phyloP scores from a whole-genome alignment of 2,329 filamentous ascomycete genomes.

The Aspergillus novoparasiticus region DNA sequence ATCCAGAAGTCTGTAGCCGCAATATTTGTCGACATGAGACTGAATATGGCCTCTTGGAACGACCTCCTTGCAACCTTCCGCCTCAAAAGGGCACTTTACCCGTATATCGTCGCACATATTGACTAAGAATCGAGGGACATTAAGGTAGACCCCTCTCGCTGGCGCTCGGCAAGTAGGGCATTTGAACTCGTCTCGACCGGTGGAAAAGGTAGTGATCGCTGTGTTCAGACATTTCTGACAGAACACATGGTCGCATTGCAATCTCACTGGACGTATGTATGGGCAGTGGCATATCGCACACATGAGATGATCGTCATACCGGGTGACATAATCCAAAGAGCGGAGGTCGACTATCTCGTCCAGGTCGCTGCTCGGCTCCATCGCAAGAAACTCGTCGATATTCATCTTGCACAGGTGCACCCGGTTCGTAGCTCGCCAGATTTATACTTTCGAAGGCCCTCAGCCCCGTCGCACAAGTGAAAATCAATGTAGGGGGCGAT shows the following conservation, averaged over 20 bases:
- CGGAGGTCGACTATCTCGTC: slow-evolving; percentile 55
- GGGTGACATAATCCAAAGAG: slow-evolving; percentile 59
- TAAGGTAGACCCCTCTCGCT: slow-evolving; percentile 38
- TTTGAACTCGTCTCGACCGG: slow-evolving; percentile 40
- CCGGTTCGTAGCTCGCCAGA: not conserved
- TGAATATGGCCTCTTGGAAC: slow-evolving; percentile 59
- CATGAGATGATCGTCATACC: slow-evolving; percentile 62
- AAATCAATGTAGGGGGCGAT: slow-evolving; percentile 8
- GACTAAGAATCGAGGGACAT: slow-evolving; percentile 58
- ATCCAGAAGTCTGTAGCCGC: slow-evolving; percentile 56
- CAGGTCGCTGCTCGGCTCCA: slow-evolving; percentile 30
- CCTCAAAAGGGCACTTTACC: slow-evolving; percentile 61
- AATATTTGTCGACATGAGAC: slow-evolving; percentile 64
- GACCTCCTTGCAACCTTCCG: slow-evolving; percentile 56
- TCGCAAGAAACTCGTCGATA: slow-evolving; percentile 34
- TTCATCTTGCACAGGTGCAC: slow-evolving; percentile 28
- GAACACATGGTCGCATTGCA: slow-evolving; percentile 66
- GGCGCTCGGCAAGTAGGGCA: slow-evolving; percentile 62
- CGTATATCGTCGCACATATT: slow-evolving; percentile 65
- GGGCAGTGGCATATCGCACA: slow-evolving; percentile 67
- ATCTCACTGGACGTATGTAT: slow-evolving; percentile 60
- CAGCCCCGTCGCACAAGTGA: not conserved
- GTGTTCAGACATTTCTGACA: slow-evolving; percentile 60
- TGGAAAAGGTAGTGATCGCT: slow-evolving; percentile 44
- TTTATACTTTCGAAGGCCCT: not conserved